Evolutionary conservation across 306 rosid genomes (phyloP).

Genomic region (Fragaria nilgerrensis): DNA sequence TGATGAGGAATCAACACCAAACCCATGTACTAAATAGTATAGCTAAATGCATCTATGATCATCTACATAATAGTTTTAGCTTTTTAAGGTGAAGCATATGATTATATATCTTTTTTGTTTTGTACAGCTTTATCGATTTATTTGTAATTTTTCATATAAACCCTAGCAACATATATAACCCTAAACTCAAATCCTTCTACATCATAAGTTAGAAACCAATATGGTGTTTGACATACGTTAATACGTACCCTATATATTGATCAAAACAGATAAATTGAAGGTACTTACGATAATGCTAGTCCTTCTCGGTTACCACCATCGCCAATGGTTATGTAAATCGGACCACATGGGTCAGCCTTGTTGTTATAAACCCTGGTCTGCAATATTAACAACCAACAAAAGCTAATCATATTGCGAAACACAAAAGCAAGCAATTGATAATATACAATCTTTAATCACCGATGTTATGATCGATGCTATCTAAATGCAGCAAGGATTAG

Average conservation of each 20-base stretch:
- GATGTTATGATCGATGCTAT: neutral
- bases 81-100: too few species aligned
- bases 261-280: neutral
- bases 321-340: constrained; percentile 56
- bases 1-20: neutral
- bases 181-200: neutral
- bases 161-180: neutral
- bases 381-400: neutral
- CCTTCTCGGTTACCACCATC: constrained; percentile 87
- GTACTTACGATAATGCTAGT: constrained; percentile 52
- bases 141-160: too few species aligned
- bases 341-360: constrained; percentile 58
- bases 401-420: neutral
- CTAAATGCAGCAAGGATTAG: neutral
- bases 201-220: neutral
- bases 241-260: neutral
- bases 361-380: constrained; percentile 63
- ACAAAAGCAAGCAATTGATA: neutral
- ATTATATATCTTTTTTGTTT: neutral
- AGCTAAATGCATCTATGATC: neutral
- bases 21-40: neutral
- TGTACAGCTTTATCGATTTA: neutral
- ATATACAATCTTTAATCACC: neutral
- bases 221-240: neutral
- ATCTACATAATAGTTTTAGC: neutral